Evolutionary conservation across 1,284 basidiomycete genomes (phyloP).

Genomic region (Ganoderma meredithae): DNA sequence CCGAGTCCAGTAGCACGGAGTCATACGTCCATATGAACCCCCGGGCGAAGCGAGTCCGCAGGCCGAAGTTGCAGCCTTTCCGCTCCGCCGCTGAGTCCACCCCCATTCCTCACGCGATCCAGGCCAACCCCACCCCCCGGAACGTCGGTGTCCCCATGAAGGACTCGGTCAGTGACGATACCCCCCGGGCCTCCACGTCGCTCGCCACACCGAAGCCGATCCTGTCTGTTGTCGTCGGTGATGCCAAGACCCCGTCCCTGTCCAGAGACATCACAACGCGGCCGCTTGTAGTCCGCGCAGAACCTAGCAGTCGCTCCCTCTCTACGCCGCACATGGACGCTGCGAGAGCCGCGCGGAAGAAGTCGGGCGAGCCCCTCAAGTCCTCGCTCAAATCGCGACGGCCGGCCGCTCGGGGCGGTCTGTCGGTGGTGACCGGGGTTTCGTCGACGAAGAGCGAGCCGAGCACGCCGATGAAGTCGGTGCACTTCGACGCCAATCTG

Average conservation of each 20-base stretch:
- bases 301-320: conserved; percentile 16
- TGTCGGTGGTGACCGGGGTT: conserved; percentile 57
- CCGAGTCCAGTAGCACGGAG: conserved; percentile 42
- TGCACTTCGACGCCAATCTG: conserved; percentile 92
- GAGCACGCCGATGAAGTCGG: conserved; percentile 76
- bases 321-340: conserved; percentile 21
- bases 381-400: conserved; percentile 84
- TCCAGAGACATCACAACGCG: conserved; percentile 7
- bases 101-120: conserved; percentile 48
- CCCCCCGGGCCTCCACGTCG: conserved; percentile 28
- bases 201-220: conserved; percentile 24
- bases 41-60: conserved; percentile 40
- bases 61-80: conserved; percentile 41
- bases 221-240: not conserved
- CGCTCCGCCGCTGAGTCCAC: conserved; percentile 52
- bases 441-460: conserved; percentile 64
- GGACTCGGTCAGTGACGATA: conserved; percentile 23
- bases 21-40: conserved; percentile 36
- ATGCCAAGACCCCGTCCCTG: not conserved
- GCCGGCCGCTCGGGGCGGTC: conserved; percentile 53
- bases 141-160: conserved; percentile 28
- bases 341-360: conserved; percentile 65
- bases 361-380: conserved; percentile 92
- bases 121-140: conserved; percentile 32
- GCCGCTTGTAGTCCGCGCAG: conserved; percentile 13